Conservation (phyloP, 75 land plant genomes). For the Adiantum capillusveneris region DNA sequence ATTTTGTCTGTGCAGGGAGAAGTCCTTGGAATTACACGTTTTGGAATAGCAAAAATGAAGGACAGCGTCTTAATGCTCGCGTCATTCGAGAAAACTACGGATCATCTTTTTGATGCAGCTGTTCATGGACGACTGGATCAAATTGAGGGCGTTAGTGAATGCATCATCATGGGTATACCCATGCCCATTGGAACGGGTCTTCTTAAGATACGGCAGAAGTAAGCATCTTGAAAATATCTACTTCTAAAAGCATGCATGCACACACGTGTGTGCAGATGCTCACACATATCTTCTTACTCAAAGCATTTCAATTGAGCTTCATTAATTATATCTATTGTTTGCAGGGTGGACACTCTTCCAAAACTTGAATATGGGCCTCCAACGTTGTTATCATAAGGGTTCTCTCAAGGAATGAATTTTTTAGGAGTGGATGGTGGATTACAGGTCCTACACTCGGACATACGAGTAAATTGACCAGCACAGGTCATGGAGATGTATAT, state of each 20-base stretch:
- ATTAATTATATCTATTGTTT: not conserved
- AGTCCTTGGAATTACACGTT: slow-evolving; percentile 87
- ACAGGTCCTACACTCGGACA: too few relatives aligned
- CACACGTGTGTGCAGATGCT: not conserved
- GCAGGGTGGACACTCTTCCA: slow-evolving; percentile 37
- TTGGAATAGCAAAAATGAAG: slow-evolving; percentile 88
- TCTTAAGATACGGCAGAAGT: slow-evolving; percentile 80
- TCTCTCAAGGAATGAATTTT: too few relatives aligned
- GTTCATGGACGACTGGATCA: slow-evolving; percentile 67
- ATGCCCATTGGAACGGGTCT: slow-evolving; percentile 90
- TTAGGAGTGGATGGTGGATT: too few relatives aligned
- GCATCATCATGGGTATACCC: slow-evolving; percentile 94
- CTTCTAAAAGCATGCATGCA: not conserved
- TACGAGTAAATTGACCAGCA: too few relatives aligned
- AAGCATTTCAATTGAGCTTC: not conserved
- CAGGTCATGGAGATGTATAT: too few relatives aligned
- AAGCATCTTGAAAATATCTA: slow-evolving; percentile 2
- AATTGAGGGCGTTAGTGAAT: slow-evolving; percentile 95
- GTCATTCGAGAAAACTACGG: slow-evolving; percentile 93
- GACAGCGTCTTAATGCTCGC: slow-evolving; percentile 95
- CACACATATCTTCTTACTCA: not conserved
- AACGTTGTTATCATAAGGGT: not conserved
- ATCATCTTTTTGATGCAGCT: slow-evolving; percentile 87
- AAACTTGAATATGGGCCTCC: slow-evolving; percentile 26
- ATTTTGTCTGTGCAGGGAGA: slow-evolving; percentile 54